Evolutionary conservation across 306 rosid species (phyloP), one percentile per base, ranked within the genome.

Genomic region (Corylus avellana): DNA sequence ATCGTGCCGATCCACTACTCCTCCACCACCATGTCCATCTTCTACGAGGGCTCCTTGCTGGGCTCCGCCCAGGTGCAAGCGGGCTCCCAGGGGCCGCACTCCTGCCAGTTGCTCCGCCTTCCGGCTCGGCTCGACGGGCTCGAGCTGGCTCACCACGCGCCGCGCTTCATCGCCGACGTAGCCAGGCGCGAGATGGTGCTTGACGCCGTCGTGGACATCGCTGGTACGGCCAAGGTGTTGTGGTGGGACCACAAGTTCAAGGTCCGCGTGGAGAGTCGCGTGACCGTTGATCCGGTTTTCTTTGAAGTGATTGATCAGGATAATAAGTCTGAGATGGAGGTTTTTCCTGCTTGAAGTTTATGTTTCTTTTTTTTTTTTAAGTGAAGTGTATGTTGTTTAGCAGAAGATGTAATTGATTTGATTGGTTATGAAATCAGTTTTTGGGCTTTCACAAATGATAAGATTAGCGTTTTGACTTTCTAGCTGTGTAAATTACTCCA

Each of bases 261-360:
- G 76, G 88, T 92, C 46, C 93, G 84, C 89, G 96, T 95, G 73
- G 90, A 95, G 48, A 92, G 98, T 79, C 95, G 59, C 32, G 55
- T 95, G 50, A 91, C 93, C 76, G 98, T 92, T 7, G 98, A 95
- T 83, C 98, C 98, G 0, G 79, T 95, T n/a, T 90, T 90, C 29
- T 91, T 95, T 22, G 97, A 92, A 48, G 92, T 95, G 22, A 83
- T 91, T 59, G 88, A 90, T 75, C 98, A 95, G 84, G 88, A 95
- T 7, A 91, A 61, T 48, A 87, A 44, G 6, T 85, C 97, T 0
- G 84, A 86, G 16, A 64, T 92, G 82, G 80, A 90, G 27, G 46
- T 94, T 13, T 85, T 81, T 71, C 4, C 73, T 0, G 4, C 73
- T 54, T 79, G 57, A 49, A 9, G 16, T 10, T 16, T 22, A 20